These are phyloP conservation scores for Diaporthe australafricana DNA, from an alignment of 2,329 filamentous ascomycete genomes.

Conservation along the genomic window DNA sequence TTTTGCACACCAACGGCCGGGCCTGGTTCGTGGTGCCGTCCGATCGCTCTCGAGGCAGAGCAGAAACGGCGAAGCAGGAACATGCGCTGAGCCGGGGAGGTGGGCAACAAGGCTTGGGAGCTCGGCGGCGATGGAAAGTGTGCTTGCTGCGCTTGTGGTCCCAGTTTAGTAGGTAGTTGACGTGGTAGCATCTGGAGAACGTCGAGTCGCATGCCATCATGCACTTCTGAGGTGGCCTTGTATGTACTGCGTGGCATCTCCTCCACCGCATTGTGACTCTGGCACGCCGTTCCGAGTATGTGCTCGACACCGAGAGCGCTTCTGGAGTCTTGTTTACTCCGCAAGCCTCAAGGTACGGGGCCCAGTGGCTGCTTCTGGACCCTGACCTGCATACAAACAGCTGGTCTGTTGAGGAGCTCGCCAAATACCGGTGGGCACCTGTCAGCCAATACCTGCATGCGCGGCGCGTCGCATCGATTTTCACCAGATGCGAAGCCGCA, in stretches of 20 bases:
- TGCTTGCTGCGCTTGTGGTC: neutral
- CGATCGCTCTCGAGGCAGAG: conserved; percentile 15
- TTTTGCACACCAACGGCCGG: conserved; percentile 24
- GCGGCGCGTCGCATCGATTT: conserved; percentile 18
- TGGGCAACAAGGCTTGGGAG: neutral
- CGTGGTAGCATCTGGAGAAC: conserved; percentile 27
- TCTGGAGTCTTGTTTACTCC: neutral
- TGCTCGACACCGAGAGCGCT: neutral
- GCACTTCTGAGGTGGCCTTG: conserved; percentile 17
- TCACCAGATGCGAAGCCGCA: conserved; percentile 18
- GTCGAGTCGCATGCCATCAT: conserved; percentile 18
- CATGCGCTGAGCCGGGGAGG: conserved; percentile 3
- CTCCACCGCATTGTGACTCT: conserved; percentile 15
- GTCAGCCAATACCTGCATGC: conserved; percentile 27
- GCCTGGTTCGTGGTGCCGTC: conserved; percentile 19
- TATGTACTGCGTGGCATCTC: conserved; percentile 17
- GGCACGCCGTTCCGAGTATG: neutral
- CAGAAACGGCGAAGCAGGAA: conserved; percentile 18
- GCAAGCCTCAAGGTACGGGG: conserved; percentile 4
- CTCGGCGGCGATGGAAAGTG: neutral
- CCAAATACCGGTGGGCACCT: conserved; percentile 22
- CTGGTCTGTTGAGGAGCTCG: conserved; percentile 22
- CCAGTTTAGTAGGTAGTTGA: conserved; percentile 6
- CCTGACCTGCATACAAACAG: conserved; percentile 19
- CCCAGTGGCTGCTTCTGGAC: neutral